Evolutionary conservation across 495 filamentous ascomycete species (phyloP).

Genomic region (Aspergillus heteromorphus): DNA sequence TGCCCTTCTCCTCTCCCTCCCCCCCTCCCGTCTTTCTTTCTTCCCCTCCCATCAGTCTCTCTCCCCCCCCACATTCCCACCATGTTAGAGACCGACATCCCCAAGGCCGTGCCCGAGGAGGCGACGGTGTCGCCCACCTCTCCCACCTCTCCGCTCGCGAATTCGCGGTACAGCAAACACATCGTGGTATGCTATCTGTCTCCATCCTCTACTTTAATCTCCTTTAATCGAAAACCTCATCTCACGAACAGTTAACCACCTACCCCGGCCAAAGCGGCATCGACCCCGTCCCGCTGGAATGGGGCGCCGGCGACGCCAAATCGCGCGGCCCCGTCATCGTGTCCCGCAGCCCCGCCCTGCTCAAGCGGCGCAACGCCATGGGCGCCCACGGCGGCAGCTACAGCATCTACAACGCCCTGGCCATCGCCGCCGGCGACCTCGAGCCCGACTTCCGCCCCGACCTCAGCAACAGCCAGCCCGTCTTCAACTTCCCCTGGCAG

Average conservation of each 20-base stretch:
- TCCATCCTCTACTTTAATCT: no score
- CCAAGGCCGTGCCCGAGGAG: conserved; percentile 15
- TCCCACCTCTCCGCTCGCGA: conserved; percentile 1
- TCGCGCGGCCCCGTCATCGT: conserved; percentile 87
- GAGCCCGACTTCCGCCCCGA: conserved; percentile 81
- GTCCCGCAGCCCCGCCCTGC: conserved; percentile 65
- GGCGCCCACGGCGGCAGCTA: conserved; percentile 97
- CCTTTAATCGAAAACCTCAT: background rate
- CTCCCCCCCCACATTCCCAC: background rate
- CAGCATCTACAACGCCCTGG: conserved; percentile 91
- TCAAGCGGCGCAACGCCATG: conserved; percentile 82
- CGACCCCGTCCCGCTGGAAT: conserved; percentile 80
- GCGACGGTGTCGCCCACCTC: conserved; percentile 18
- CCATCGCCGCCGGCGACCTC: conserved; percentile 85
- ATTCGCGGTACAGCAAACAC: conserved; percentile 36
- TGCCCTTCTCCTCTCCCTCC: background rate
- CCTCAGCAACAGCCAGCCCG: conserved; percentile 91
- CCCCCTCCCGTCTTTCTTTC: conserved; percentile 1
- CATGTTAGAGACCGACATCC: conserved; percentile 22
- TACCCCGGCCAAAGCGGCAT: conserved; percentile 94
- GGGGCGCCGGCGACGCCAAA: conserved; percentile 73
- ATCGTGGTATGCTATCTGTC: conserved; percentile 43
- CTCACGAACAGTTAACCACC: conserved; percentile 55
- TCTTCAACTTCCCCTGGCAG: conserved; percentile 80
- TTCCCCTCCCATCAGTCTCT: background rate